Percentiles rank a stretch among this genome's conserved stretches.
Evolutionary conservation across 1,139 yeast species (phyloP).

Genomic region (Candida sanyaensis): DNA sequence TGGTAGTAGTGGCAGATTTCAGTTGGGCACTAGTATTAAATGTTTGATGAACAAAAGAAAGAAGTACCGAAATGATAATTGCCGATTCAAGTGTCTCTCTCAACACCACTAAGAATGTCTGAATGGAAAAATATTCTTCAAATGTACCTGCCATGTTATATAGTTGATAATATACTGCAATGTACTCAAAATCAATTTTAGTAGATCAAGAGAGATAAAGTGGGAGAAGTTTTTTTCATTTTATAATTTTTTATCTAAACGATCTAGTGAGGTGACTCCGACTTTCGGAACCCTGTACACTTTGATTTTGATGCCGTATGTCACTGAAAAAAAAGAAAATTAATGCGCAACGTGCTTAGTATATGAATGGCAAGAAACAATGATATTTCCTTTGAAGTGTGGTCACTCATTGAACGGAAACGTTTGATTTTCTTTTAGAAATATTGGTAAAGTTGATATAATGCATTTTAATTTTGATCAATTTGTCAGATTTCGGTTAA

Average conservation of each 20-base stretch:
- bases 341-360: no score
- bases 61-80: conserved; percentile 45
- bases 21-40: conserved; percentile 15
- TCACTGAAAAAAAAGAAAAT: no score
- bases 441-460: no score
- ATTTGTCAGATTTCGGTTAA: no score
- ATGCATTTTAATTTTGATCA: no score
- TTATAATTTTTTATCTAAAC: neutral
- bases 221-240: no score
- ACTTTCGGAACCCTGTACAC: neutral
- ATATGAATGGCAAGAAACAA: no score
- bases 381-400: no score
- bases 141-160: conserved; percentile 10
- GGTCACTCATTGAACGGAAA: no score
- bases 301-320: no score
- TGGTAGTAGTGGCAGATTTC: neutral
- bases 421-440: no score
- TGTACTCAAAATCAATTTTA: neutral
- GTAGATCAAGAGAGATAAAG: neutral
- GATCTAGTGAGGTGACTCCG: neutral
- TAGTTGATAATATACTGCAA: no score
- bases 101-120: conserved; percentile 46
- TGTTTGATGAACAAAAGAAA: conserved; percentile 43
- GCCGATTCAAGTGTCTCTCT: conserved; percentile 50
- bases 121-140: conserved; percentile 44